These are phyloP conservation scores for Helenozyma rhizophorensis DNA, from an alignment of 805 yeast genomes.

Conservation along the genomic window DNA sequence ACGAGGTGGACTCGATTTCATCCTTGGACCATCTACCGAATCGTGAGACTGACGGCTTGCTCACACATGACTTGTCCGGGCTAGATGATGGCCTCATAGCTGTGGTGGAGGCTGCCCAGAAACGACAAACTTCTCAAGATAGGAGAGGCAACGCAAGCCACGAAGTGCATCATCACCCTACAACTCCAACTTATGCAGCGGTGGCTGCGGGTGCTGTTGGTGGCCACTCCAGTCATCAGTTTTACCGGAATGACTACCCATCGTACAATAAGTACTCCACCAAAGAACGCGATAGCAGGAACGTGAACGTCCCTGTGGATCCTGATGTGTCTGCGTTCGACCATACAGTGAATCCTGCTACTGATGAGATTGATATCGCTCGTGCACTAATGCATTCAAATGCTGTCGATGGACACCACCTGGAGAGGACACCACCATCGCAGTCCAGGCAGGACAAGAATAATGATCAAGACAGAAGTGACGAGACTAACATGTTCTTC, in stretches of 20 bases:
- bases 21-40: constrained; percentile 14
- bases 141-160: constrained; percentile 7
- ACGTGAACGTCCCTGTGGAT: constrained; percentile 47
- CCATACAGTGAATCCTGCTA: constrained; percentile 23
- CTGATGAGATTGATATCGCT: constrained; percentile 61
- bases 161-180: constrained; percentile 6
- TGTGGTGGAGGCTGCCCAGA: constrained; percentile 57
- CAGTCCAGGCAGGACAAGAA: constrained; percentile 3
- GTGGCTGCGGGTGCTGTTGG: constrained; percentile 32
- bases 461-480: constrained; percentile 5
- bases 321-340: constrained; percentile 51
- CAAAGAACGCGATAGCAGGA: constrained; percentile 5
- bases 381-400: constrained; percentile 61
- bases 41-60: constrained; percentile 25
- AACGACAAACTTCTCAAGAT: constrained; percentile 26
- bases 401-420: constrained; percentile 26
- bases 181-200: constrained; percentile 25
- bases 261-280: constrained; percentile 9
- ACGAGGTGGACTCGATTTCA: constrained; percentile 33
- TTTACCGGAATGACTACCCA: constrained; percentile 10
- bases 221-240: constrained; percentile 16
- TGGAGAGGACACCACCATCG: background rate
- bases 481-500: constrained; percentile 15
- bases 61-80: constrained; percentile 39
- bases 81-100: constrained; percentile 49